Evolutionary conservation across 1,284 basidiomycete species (phyloP).

Genomic region (Anthracocystis panici-leucophaei): DNA sequence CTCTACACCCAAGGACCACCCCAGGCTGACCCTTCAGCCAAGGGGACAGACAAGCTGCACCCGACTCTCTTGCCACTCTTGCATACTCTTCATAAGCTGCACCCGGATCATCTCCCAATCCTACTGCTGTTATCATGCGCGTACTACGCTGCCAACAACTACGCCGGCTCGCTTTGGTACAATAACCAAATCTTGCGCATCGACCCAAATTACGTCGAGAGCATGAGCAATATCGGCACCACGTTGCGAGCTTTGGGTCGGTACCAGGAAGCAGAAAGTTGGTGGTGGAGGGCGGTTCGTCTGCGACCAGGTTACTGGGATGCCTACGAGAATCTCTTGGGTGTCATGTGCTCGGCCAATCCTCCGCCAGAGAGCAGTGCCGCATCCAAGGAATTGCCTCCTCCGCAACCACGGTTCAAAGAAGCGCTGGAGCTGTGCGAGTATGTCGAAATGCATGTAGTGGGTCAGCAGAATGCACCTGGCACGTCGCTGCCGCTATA

Average conservation of each 20-base stretch:
- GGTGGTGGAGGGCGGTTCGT: slow-evolving; percentile 73
- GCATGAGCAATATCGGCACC: slow-evolving; percentile 73
- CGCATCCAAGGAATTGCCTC: slow-evolving; percentile 3
- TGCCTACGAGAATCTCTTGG: slow-evolving; percentile 72
- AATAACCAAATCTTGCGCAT: slow-evolving; percentile 67
- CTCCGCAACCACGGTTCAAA: slow-evolving; percentile 61
- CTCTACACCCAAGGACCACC: slow-evolving; percentile 58
- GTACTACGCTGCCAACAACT: slow-evolving; percentile 62
- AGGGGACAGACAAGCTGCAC: slow-evolving; percentile 53
- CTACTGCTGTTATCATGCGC: slow-evolving; percentile 65
- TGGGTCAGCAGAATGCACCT: slow-evolving; percentile 30
- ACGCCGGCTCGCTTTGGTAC: slow-evolving; percentile 68
- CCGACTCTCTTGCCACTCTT: slow-evolving; percentile 64
- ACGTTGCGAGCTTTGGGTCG: slow-evolving; percentile 71
- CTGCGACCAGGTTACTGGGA: slow-evolving; percentile 72
- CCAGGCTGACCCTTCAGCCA: slow-evolving; percentile 15
- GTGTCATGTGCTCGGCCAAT: slow-evolving; percentile 70
- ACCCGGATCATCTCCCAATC: slow-evolving; percentile 61
- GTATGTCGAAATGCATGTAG: slow-evolving; percentile 56
- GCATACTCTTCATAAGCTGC: slow-evolving; percentile 63
- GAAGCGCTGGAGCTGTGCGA: slow-evolving; percentile 71
- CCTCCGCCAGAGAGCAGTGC: slow-evolving; percentile 4
- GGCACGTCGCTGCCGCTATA: slow-evolving; percentile 33
- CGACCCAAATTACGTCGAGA: slow-evolving; percentile 71
- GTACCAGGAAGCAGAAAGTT: slow-evolving; percentile 71